Conservation (phyloP, 768 basidiomycete genomes). For the Podaxis mareebaensis region DNA sequence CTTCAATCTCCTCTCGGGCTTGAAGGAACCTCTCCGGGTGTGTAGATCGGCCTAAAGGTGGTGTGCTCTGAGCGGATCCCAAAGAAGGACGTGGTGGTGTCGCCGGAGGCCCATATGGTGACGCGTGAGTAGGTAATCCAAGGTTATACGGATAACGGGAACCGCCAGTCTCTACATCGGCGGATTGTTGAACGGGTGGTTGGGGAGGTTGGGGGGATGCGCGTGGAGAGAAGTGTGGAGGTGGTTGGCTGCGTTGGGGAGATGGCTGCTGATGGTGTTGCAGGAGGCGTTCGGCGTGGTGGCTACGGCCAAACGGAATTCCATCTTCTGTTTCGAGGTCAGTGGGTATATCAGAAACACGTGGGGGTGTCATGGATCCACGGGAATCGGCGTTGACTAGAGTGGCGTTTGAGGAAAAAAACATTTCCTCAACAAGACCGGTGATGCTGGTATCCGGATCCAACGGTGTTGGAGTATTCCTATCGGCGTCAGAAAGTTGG, state of each 20-base stretch:
- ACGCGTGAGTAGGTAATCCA: slow-evolving; percentile 31
- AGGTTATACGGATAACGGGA: slow-evolving; percentile 28
- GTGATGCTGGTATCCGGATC: slow-evolving; percentile 63
- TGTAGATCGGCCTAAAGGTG: slow-evolving; percentile 38
- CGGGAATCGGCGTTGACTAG: slow-evolving; percentile 17
- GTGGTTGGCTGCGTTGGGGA: slow-evolving; percentile 29
- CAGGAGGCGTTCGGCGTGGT: slow-evolving; percentile 56
- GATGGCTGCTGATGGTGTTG: slow-evolving; percentile 42
- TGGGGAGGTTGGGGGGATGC: slow-evolving; percentile 23
- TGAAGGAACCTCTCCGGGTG: slow-evolving; percentile 32
- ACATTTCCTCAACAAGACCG: slow-evolving; percentile 72
- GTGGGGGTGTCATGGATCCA: slow-evolving; percentile 42
- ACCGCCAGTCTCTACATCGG: slow-evolving; percentile 19
- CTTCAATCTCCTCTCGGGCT: slow-evolving; percentile 28
- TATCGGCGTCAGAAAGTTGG: slow-evolving; percentile 41
- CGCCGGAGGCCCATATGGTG: slow-evolving; percentile 33
- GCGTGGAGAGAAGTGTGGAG: slow-evolving; percentile 32
- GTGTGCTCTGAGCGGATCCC: slow-evolving; percentile 32
- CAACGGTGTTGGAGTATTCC: slow-evolving; percentile 36
- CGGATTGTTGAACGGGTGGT: slow-evolving; percentile 21
- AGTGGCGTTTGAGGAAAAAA: slow-evolving; percentile 43
- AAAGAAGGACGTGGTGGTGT: slow-evolving; percentile 37
- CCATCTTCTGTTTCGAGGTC: slow-evolving; percentile 67
- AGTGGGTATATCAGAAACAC: slow-evolving; percentile 42
- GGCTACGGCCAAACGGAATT: slow-evolving; percentile 61